phyloP scores from a whole-genome alignment of 495 filamentous ascomycete species.

The Daldinia bambusicola region DNA sequence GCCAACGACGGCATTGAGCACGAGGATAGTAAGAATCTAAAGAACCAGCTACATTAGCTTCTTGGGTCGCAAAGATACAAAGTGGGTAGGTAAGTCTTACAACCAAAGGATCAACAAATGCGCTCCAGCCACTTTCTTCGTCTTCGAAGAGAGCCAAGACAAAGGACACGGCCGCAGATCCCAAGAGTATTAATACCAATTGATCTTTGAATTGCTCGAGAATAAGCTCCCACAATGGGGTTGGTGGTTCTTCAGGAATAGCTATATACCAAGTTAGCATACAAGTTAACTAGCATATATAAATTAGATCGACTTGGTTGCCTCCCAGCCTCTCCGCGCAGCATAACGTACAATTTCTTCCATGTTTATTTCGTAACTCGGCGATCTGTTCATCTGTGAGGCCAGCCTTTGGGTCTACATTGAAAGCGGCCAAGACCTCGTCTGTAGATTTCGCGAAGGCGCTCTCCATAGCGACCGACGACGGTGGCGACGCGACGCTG shows the following conservation, averaged over 20 bases:
- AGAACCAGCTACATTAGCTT: slow-evolving; percentile 19
- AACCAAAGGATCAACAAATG: slow-evolving; percentile 97
- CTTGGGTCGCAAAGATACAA: slow-evolving; percentile 22
- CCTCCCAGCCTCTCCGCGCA: not conserved
- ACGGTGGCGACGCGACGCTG: slow-evolving; percentile 9
- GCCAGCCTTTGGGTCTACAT: slow-evolving; percentile 72
- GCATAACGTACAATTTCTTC: slow-evolving; percentile 78
- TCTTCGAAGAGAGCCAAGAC: slow-evolving; percentile 93
- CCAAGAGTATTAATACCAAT: slow-evolving; percentile 93
- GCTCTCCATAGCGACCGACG: slow-evolving; percentile 72
- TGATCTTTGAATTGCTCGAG: slow-evolving; percentile 99
- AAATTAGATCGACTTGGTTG: slow-evolving; percentile 22
- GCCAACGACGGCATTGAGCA: slow-evolving; percentile 96
- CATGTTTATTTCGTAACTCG: slow-evolving; percentile 72
- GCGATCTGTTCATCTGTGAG: slow-evolving; percentile 76
- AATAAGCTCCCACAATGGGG: slow-evolving; percentile 94
- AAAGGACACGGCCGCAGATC: slow-evolving; percentile 94
- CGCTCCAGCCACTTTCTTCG: slow-evolving; percentile 85
- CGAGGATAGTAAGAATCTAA: slow-evolving; percentile 94
- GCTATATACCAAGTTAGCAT: slow-evolving; percentile 63
- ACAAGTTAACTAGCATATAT: slow-evolving; percentile 42
- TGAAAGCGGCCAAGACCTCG: slow-evolving; percentile 77
- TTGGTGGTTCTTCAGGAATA: slow-evolving; percentile 95
- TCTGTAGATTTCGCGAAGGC: slow-evolving; percentile 75
- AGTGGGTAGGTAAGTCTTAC: slow-evolving; percentile 61